Percentiles rank a stretch among this genome's conserved stretches.
Evolutionary conservation across 2,329 filamentous ascomycete genomes (phyloP).

Genomic region (Botryosphaeria dothidea): DNA sequence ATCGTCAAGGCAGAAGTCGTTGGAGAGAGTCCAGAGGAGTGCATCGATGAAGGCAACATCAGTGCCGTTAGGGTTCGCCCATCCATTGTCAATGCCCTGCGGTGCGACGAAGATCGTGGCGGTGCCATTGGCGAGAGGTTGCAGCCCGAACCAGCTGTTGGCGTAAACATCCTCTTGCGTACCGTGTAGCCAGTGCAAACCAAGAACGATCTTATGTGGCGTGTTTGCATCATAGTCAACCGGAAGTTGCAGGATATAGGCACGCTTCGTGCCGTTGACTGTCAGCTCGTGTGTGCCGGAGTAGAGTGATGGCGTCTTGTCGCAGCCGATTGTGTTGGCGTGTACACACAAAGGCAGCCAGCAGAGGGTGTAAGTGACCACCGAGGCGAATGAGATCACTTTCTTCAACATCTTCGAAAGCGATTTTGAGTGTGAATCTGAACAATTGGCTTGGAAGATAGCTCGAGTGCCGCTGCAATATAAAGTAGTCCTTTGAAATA

Average conservation of each 20-base stretch:
- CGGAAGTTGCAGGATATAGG: constrained; percentile 44
- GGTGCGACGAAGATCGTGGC: constrained; percentile 48
- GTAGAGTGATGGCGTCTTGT: background rate
- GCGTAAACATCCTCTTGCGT: background rate
- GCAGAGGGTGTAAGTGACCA: no score
- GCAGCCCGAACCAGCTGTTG: constrained; percentile 44
- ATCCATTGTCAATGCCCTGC: constrained; percentile 41
- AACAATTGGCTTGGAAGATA: no score
- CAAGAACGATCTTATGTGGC: constrained; percentile 46
- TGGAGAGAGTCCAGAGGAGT: constrained; percentile 41
- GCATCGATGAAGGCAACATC: constrained; percentile 45
- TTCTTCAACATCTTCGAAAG: no score
- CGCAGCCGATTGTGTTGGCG: no score
- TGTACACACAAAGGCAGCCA: no score
- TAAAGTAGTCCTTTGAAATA: no score
- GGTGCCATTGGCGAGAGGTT: constrained; percentile 32
- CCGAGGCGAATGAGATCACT: no score
- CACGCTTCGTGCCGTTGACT: constrained; percentile 40
- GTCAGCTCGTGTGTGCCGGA: constrained; percentile 19
- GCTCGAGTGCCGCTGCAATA: no score
- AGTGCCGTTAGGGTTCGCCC: constrained; percentile 45
- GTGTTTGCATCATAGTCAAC: constrained; percentile 42
- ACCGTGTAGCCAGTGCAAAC: constrained; percentile 42
- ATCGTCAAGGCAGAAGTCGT: constrained; percentile 46
- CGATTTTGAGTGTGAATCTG: no score